These are phyloP conservation scores for Trypanosoma rangeli DNA, from an alignment of 208 protist species.

Conservation along the genomic window DNA sequence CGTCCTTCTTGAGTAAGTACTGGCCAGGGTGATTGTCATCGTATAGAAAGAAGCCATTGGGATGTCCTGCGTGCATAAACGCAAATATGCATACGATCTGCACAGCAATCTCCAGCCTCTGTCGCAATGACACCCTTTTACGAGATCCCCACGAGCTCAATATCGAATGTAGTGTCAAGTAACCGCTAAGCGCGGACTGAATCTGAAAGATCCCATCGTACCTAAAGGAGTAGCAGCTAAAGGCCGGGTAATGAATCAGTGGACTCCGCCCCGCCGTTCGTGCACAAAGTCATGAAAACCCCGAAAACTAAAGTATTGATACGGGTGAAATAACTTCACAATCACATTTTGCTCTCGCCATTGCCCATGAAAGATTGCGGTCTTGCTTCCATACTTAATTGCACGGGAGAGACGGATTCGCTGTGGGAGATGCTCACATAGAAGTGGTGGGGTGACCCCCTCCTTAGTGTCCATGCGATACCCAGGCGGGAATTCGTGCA, in stretches of 20 bases:
- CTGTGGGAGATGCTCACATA: slow-evolving; percentile 14
- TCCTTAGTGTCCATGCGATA: not conserved
- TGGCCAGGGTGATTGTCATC: slow-evolving; percentile 23
- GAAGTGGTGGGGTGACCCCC: not conserved
- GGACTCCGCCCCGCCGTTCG: not conserved
- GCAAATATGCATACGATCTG: slow-evolving; percentile 23
- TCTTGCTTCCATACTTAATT: slow-evolving; percentile 20
- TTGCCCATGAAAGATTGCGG: slow-evolving; percentile 2
- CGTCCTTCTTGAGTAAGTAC: slow-evolving; percentile 11
- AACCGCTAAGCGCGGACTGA: slow-evolving; percentile 7
- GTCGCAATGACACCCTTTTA: not conserved
- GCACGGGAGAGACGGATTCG: not conserved
- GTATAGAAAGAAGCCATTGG: slow-evolving; percentile 17
- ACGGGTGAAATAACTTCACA: slow-evolving; percentile 18
- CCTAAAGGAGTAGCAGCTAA: slow-evolving; percentile 19
- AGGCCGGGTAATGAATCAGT: slow-evolving; percentile 23
- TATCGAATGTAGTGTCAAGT: slow-evolving; percentile 3
- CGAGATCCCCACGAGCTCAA: not conserved
- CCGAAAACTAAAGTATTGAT: slow-evolving; percentile 22
- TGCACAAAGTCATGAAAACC: slow-evolving; percentile 19
- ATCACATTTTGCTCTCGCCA: slow-evolving; percentile 7
- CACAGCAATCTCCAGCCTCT: slow-evolving; percentile 18
- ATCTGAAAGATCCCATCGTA: slow-evolving; percentile 27
- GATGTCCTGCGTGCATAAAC: slow-evolving; percentile 19
- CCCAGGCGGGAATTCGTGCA: not conserved